Evolutionary conservation across 2,329 filamentous ascomycete genomes (phyloP), one percentile per base, ranked within the genome.

Genomic region (Aspergillus amoenus): DNA sequence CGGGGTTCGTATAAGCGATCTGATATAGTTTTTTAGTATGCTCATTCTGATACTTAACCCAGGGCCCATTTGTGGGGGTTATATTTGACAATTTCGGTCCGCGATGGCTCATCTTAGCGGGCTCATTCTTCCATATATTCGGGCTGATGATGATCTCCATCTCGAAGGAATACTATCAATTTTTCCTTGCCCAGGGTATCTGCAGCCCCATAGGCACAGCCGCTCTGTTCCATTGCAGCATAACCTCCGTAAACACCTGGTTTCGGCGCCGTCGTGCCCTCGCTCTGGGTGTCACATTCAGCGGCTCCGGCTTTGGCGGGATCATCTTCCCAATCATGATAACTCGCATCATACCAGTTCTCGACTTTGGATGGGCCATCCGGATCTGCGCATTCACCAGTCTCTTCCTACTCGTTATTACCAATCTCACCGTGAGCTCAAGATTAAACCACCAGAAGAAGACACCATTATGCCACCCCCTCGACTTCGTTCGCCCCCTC

Each of bases 311-410:
- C 2, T 63, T 85, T 5, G 83, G 83, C 8, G 83, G 83, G 3
- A 80, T 87, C 27, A 77, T 86, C 41, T 79, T 86, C 42, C 84
- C 85, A 0, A 85, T 85, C 64, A 83, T 87, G 79, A 75, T 86
- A 12, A 73, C 78, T 2, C 78, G 78, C 22, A 72, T 87, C 41
- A 79, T 87, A 39, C 73, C 73, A 0, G 43, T 73, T 34, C 72
- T 84, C 56, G 80, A 83, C 56, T 82, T 84, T 64, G 70, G 75
- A 54, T 86, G 82, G 85, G 70, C 82, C 1, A 81, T 86, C 75
- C 76, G 83, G 8, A 79, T 78, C 52, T 75, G 73, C 27, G 74
- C 83, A 18, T 84, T 89, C 57, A 75, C 88, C 49, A 83, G 89
- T 61, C 79, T 89, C 59, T 80, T 78, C 56, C 52, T 85, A 65